phyloP scores from a whole-genome alignment of 2,329 filamentous ascomycete genomes.

The Colletotrichum sp. region DNA sequence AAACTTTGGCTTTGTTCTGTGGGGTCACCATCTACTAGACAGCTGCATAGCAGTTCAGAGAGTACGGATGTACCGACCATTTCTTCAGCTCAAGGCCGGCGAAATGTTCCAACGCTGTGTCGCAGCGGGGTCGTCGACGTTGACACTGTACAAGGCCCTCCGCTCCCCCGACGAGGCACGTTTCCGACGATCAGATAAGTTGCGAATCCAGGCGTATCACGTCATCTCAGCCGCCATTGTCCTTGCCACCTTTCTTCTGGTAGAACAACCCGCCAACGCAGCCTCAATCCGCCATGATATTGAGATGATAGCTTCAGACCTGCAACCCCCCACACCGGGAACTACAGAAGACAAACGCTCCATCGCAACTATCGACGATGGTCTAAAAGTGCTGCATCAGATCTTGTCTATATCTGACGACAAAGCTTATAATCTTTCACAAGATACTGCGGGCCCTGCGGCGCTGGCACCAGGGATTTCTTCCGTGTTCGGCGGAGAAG shows the following conservation, averaged over 20 bases:
- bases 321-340: not conserved
- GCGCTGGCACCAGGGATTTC: not conserved
- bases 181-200: not conserved
- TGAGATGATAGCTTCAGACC: not conserved
- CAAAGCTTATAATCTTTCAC: not conserved
- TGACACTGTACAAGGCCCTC: not conserved
- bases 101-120: conserved; percentile 19
- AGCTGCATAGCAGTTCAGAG: conserved; percentile 24
- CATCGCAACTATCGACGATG: not conserved
- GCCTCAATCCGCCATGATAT: not conserved
- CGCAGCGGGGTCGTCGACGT: not conserved
- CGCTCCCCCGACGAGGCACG: not conserved
- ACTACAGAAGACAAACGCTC: not conserved
- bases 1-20: conserved; percentile 10
- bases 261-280: not conserved
- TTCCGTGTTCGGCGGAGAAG: not conserved
- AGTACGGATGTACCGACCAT: conserved; percentile 24
- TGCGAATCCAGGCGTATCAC: not conserved
- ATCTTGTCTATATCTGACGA: not conserved
- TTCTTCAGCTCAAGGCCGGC: not conserved
- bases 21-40: conserved; percentile 23
- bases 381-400: not conserved
- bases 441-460: not conserved
- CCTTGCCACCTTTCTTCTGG: not conserved
- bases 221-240: not conserved